A percentile compares a stretch with the other conserved stretches of the same genome.
These are phyloP conservation scores for Populus nigra DNA, from an alignment of 345 rosid species.

Conservation along the genomic window DNA sequence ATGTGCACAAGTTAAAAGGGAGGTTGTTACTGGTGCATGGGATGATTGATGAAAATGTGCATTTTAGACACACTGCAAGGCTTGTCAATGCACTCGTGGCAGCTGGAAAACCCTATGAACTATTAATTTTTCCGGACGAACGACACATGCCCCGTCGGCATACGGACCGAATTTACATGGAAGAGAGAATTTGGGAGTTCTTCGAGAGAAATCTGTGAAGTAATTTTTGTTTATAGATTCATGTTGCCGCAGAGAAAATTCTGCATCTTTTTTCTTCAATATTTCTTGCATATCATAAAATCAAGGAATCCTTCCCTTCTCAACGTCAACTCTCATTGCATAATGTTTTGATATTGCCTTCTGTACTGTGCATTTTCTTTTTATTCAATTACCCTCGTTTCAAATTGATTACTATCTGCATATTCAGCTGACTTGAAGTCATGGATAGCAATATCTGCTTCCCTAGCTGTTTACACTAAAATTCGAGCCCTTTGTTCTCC, in stretches of 20 bases:
- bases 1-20: slow-evolving; percentile 60
- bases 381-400: not conserved
- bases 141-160: slow-evolving; percentile 77
- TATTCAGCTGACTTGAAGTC: not conserved
- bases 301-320: not conserved
- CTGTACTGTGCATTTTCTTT: not conserved
- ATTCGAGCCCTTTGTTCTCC: not conserved
- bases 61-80: slow-evolving; percentile 89
- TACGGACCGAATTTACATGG: slow-evolving; percentile 77
- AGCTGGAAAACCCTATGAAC: slow-evolving; percentile 65
- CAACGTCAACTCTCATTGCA: not conserved
- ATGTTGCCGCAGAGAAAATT: not conserved
- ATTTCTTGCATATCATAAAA: not conserved
- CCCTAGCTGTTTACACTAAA: not conserved
- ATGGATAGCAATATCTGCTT: not conserved
- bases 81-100: slow-evolving; percentile 78
- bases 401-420: not conserved
- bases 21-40: slow-evolving; percentile 76
- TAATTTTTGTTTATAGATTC: not conserved
- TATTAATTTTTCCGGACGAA: slow-evolving; percentile 82
- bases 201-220: slow-evolving; percentile 65
- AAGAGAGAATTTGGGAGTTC: slow-evolving; percentile 90
- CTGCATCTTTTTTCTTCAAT: not conserved
- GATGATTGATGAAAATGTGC: slow-evolving; percentile 95
- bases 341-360: not conserved